Conservation (phyloP, 306 rosid genomes). For the Quercus parvula region DNA sequence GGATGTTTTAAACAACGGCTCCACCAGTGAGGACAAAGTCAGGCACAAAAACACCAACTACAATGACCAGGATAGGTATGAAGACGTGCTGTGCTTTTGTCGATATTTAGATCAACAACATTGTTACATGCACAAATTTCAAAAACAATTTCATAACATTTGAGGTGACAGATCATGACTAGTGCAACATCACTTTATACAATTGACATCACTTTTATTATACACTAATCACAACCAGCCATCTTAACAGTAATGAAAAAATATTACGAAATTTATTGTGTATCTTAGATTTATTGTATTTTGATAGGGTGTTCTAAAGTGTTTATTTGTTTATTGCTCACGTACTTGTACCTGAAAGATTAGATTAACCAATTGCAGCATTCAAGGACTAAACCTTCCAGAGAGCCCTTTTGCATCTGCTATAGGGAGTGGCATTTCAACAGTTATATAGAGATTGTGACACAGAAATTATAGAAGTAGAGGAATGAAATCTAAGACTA, state of each 20-base stretch:
- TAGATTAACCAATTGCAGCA: not conserved
- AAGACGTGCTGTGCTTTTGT: not conserved
- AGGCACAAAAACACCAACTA: conserved; percentile 18
- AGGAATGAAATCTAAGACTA: conserved; percentile 26
- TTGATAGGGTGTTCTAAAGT: not conserved
- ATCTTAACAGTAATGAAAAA: no score
- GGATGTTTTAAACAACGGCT: conserved; percentile 31
- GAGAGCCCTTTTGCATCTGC: conserved; percentile 47
- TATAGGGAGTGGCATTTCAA: conserved; percentile 28
- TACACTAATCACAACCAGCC: no score
- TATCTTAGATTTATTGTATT: not conserved
- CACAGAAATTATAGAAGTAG: conserved; percentile 28
- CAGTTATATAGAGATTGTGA: conserved; percentile 29
- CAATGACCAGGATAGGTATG: conserved; percentile 35
- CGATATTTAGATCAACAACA: not conserved
- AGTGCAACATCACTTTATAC: no score
- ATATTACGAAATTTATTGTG: no score
- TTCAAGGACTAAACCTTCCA: conserved; percentile 41
- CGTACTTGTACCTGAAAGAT: not conserved
- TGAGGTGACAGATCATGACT: no score
- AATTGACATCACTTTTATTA: no score
- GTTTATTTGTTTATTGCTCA: not conserved
- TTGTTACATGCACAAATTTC: no score
- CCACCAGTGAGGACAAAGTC: conserved; percentile 27
- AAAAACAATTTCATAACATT: no score